Evolutionary conservation across 1,284 basidiomycete genomes (phyloP), one percentile per base, ranked within the genome.

Genomic region (Sporisorium graminicola): DNA sequence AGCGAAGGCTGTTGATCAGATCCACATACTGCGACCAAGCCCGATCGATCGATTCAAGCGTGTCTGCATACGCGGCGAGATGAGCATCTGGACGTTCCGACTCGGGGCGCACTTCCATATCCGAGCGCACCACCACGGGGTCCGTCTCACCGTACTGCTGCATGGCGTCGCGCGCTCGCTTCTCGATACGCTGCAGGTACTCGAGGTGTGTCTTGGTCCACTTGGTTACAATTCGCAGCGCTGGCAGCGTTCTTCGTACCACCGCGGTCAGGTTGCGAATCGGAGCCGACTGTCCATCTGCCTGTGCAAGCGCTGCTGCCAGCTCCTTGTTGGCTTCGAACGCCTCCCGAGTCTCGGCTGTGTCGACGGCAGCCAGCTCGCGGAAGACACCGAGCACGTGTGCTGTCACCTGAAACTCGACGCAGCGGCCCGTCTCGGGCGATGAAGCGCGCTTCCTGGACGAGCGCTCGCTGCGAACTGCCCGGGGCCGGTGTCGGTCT

Each of bases 151-250:
- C 65, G 31, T 43, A 68, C 31, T 57, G 56, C 59, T 74, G 57
- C 59, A 78, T 59, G 26, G 66, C 57, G 16, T 72, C 71, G 56
- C 58, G 27, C 22, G 78, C 77, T 33, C 71, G 60, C 61, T 73
- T 75, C 57, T 65, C 69, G 53, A 74, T 73, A 31, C 81, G 68
- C 52, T 80, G 69, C 51, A 95, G 86, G 79, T 94, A 94, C 65
- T 91, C 90, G 68, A 91, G 86, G 84, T 98, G 94, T 6, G 90
- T 90, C 47, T 90, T 89, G 27, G 96, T 86, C 96, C 96, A 99
- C 85, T 95, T 96, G 80, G 91, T 91, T 2, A 92, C 90, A 58
- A 98, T 91, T 16, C 96, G 90, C 53, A 98, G 87, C 6, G 94
- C 91, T 2, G 95, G 94, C 3, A 99, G 88, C 12, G 92, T 92